Conservation (phyloP, 2,329 filamentous ascomycete species). For the Colletotrichum gigasporum region DNA sequence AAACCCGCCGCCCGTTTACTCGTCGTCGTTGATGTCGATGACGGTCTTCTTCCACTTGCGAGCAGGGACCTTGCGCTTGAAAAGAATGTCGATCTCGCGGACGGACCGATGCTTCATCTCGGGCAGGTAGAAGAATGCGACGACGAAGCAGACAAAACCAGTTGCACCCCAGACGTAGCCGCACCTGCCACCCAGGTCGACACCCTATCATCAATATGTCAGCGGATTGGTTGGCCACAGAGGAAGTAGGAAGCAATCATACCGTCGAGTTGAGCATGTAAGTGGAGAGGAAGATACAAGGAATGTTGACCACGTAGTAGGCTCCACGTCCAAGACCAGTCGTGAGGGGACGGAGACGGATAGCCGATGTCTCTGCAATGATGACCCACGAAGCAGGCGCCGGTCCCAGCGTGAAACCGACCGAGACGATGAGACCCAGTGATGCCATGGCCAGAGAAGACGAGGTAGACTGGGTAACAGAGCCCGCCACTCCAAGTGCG, state of each 20-base stretch:
- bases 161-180: constrained; percentile 70
- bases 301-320: constrained; percentile 73
- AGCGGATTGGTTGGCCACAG: constrained; percentile 34
- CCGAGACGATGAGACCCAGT: constrained; percentile 71
- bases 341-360: constrained; percentile 72
- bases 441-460: constrained; percentile 66
- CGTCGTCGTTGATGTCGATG: constrained; percentile 68
- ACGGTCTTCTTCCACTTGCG: constrained; percentile 64
- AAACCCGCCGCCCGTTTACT: constrained; percentile 52
- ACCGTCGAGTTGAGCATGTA: constrained; percentile 68
- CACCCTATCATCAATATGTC: constrained; percentile 40
- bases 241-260: constrained; percentile 33
- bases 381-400: constrained; percentile 74
- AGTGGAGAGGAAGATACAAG: constrained; percentile 70
- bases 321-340: constrained; percentile 70
- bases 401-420: constrained; percentile 70
- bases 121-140: constrained; percentile 59
- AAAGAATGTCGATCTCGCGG: constrained; percentile 70
- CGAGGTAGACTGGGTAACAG: constrained; percentile 46
- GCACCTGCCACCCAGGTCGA: constrained; percentile 61
- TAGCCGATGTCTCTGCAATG: constrained; percentile 72
- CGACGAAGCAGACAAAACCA: constrained; percentile 61
- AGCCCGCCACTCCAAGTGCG: constrained; percentile 67
- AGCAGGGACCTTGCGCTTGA: constrained; percentile 62
- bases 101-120: constrained; percentile 68